phyloP scores from a whole-genome alignment of 352 stramenopile species.

The Elongisporangium undulatum region DNA sequence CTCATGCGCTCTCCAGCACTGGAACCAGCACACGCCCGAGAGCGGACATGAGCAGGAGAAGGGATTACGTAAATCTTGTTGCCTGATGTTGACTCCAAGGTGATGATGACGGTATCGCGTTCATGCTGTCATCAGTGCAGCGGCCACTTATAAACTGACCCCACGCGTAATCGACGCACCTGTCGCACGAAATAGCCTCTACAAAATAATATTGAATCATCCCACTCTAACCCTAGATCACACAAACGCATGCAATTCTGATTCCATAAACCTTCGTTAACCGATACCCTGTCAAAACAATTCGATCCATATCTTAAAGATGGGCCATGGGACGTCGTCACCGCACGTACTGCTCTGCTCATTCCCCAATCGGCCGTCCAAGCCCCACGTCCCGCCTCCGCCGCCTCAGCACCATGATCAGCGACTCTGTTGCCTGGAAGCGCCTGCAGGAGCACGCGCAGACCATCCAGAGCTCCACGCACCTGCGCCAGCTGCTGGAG shows the following conservation, averaged over 20 bases:
- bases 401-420: conserved; percentile 48
- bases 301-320: background rate
- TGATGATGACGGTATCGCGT: background rate
- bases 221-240: background rate
- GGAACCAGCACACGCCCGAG: background rate
- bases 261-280: too few species aligned
- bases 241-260: background rate
- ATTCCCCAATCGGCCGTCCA: conserved; percentile 13
- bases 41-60: background rate
- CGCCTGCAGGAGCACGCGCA: conserved; percentile 64
- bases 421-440: conserved; percentile 69
- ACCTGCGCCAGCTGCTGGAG: conserved; percentile 89
- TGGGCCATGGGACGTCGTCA: background rate
- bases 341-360: background rate
- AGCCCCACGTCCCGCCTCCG: conserved; percentile 1
- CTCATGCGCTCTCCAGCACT: background rate
- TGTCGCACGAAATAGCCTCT: background rate
- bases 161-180: background rate
- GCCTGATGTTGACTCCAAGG: background rate
- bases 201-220: background rate
- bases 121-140: background rate
- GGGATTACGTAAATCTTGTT: background rate
- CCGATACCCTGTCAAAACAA: background rate
- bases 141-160: background rate
- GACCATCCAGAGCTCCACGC: conserved; percentile 75